Conservation (phyloP, 2,329 filamentous ascomycete genomes). For the Rutstroemia sp. region DNA sequence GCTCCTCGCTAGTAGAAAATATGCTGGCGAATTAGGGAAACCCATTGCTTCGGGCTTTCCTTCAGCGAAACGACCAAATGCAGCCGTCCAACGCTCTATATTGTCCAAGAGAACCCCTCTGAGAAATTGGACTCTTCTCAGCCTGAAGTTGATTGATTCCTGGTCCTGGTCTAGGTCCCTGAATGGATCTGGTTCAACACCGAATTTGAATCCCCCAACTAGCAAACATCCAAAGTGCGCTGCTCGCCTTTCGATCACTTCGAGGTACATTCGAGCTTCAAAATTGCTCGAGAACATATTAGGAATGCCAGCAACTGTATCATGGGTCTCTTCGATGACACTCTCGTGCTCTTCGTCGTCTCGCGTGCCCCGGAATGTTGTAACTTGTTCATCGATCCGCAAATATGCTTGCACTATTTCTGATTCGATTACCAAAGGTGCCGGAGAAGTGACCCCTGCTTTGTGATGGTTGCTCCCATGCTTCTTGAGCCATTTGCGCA, state of each 20-base stretch:
- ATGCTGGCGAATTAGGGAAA: not conserved
- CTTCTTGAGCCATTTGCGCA: slow-evolving; percentile 5
- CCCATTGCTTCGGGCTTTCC: not conserved
- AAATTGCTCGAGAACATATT: not conserved
- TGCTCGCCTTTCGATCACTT: slow-evolving; percentile 14
- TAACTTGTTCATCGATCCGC: slow-evolving; percentile 12
- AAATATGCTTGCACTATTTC: slow-evolving; percentile 11
- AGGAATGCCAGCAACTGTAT: slow-evolving; percentile 10
- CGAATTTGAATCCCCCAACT: not conserved
- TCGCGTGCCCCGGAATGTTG: slow-evolving; percentile 4
- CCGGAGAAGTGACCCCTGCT: slow-evolving; percentile 1
- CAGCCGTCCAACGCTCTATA: not conserved
- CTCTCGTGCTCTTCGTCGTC: slow-evolving; percentile 3
- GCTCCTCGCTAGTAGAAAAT: not conserved
- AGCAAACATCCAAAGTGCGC: slow-evolving; percentile 11
- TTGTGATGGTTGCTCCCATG: not conserved
- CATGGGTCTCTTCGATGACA: slow-evolving; percentile 8
- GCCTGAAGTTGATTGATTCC: not conserved
- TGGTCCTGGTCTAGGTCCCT: not conserved
- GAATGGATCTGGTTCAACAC: not conserved
- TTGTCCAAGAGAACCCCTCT: not conserved
- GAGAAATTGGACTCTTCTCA: not conserved
- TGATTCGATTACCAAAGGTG: slow-evolving; percentile 7
- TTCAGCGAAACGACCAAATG: not conserved
- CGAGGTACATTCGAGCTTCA: slow-evolving; percentile 12